These are phyloP conservation scores for Picochlorum sp. DNA, from an alignment of 139 green algal genomes.

Conservation along the genomic window DNA sequence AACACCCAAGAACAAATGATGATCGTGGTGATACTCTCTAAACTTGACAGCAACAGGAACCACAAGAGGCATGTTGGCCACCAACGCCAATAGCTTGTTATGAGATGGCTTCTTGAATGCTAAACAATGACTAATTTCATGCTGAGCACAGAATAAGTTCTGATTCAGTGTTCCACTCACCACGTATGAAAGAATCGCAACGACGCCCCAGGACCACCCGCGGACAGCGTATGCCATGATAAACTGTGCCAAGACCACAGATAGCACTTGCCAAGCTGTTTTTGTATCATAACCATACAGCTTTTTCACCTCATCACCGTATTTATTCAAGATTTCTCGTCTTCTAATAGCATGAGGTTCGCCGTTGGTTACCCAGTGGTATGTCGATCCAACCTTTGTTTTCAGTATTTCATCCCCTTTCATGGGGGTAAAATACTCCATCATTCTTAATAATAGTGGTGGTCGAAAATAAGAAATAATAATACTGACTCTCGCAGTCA, in stretches of 20 bases:
- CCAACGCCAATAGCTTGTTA: constrained; percentile 49
- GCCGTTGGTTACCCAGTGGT: constrained; percentile 29
- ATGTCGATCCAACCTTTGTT: constrained; percentile 13
- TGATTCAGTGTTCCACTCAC: constrained; percentile 51
- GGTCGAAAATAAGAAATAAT: no score
- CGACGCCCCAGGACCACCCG: constrained; percentile 31
- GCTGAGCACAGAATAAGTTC: constrained; percentile 59
- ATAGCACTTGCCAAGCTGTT: constrained; percentile 38
- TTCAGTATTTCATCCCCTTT: constrained; percentile 10
- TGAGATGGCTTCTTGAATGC: constrained; percentile 37
- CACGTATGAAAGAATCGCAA: constrained; percentile 37
- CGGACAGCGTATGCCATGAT: constrained; percentile 38
- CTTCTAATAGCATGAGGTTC: constrained; percentile 53
- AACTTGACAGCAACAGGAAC: constrained; percentile 57
- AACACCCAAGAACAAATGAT: constrained; percentile 57
- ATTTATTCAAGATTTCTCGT: constrained; percentile 45
- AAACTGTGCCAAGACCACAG: constrained; percentile 40
- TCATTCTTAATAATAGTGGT: no score
- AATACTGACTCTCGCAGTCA: no score
- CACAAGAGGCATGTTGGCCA: constrained; percentile 50
- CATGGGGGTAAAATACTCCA: neutral
- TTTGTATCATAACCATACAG: constrained; percentile 56
- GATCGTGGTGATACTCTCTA: constrained; percentile 67
- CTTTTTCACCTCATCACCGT: constrained; percentile 48
- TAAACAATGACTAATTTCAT: constrained; percentile 64